Conservation (phyloP, 2,329 filamentous ascomycete species). For the Ceratocystis lukuohia region DNA sequence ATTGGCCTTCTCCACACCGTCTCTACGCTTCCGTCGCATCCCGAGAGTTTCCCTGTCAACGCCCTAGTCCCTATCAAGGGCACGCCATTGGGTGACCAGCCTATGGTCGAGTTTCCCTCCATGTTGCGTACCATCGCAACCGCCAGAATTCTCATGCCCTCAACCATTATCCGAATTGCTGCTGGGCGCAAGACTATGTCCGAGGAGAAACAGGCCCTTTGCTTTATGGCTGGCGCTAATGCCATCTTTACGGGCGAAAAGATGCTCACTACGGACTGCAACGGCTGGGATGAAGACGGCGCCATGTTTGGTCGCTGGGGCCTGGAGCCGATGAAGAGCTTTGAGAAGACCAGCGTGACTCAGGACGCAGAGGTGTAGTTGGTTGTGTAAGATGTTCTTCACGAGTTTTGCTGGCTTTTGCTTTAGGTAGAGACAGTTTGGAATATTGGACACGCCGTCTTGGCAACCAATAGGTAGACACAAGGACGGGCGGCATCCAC, state of each 20-base stretch:
- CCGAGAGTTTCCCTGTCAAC: constrained; percentile 85
- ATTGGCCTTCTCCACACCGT: constrained; percentile 75
- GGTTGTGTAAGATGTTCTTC: too few species aligned
- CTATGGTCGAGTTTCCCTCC: constrained; percentile 61
- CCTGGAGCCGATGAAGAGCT: constrained; percentile 58
- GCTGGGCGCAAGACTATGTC: constrained; percentile 72
- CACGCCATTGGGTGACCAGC: constrained; percentile 64
- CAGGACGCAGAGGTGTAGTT: neutral
- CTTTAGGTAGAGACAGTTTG: too few species aligned
- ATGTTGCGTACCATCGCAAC: constrained; percentile 75
- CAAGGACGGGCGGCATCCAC: too few species aligned
- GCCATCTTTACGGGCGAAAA: constrained; percentile 94
- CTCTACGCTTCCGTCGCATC: constrained; percentile 64
- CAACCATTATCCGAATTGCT: constrained; percentile 74
- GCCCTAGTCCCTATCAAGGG: constrained; percentile 83
- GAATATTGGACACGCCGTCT: too few species aligned
- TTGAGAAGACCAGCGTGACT: constrained; percentile 25
- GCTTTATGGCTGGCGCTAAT: constrained; percentile 83
- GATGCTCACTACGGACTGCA: constrained; percentile 87
- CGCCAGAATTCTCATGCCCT: constrained; percentile 68
- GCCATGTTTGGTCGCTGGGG: constrained; percentile 77
- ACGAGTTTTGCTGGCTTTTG: too few species aligned
- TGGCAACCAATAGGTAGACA: too few species aligned
- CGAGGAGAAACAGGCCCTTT: constrained; percentile 79
- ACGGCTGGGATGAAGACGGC: constrained; percentile 79